Conservation (phyloP, 2,329 filamentous ascomycete species). For the Exophiala dermatitidis region DNA sequence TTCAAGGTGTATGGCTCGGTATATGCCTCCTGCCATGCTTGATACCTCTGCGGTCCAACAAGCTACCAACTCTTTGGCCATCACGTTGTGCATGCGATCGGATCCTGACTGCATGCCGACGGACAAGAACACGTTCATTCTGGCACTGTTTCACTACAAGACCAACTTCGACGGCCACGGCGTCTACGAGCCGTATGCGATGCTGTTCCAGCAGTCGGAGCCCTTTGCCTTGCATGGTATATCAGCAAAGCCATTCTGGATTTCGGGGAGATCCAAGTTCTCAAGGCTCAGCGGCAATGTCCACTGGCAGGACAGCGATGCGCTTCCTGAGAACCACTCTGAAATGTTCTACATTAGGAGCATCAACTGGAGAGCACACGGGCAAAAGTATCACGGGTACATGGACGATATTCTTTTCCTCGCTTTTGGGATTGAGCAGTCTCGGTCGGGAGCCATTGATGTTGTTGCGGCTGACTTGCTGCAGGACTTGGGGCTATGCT, state of each 20-base stretch:
- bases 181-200: constrained; percentile 23
- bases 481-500: constrained; percentile 36
- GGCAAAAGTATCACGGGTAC: constrained; percentile 48
- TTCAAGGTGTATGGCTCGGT: constrained; percentile 40
- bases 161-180: constrained; percentile 41
- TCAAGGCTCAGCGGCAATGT: constrained; percentile 1
- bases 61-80: constrained; percentile 51
- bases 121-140: constrained; percentile 48
- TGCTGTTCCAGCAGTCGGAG: constrained; percentile 18
- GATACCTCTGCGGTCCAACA: constrained; percentile 49
- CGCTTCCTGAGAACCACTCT: not conserved
- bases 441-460: constrained; percentile 44
- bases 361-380: constrained; percentile 47
- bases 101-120: constrained; percentile 35
- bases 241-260: constrained; percentile 46
- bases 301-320: constrained; percentile 27
- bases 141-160: constrained; percentile 52
- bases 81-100: constrained; percentile 48
- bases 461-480: constrained; percentile 46
- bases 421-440: constrained; percentile 51
- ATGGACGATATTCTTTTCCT: constrained; percentile 51
- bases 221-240: constrained; percentile 22
- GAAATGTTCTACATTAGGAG: constrained; percentile 55
- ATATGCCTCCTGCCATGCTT: constrained; percentile 37
- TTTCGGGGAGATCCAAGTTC: constrained; percentile 37